phyloP scores from a whole-genome alignment of 257 asterid genomes.

The Rubia yunnanensis region DNA sequence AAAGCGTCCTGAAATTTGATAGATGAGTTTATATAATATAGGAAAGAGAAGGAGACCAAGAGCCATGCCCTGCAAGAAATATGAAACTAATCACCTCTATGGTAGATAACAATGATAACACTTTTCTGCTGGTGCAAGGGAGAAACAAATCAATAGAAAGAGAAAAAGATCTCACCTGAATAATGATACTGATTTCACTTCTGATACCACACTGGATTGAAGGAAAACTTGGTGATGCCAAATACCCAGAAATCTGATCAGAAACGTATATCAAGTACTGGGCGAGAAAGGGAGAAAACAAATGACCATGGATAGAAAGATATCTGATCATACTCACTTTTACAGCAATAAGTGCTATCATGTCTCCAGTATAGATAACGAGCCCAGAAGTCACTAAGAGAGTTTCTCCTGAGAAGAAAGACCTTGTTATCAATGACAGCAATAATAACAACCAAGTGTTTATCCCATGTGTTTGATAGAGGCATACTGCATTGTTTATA shows the following conservation, averaged over 20 bases:
- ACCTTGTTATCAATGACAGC: too few species aligned
- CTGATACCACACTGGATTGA: slow-evolving; percentile 33
- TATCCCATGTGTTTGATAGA: too few species aligned
- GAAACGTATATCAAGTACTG: slow-evolving; percentile 9
- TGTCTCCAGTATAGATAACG: too few species aligned
- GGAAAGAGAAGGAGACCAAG: slow-evolving; percentile 78
- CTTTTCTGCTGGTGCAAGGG: background rate
- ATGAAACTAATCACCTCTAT: slow-evolving; percentile 9
- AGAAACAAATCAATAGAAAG: slow-evolving; percentile 9
- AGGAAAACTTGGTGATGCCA: slow-evolving; percentile 26
- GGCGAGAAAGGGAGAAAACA: background rate
- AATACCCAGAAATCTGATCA: slow-evolving; percentile 43
- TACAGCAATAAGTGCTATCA: slow-evolving; percentile 55
- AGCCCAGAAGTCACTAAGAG: too few species aligned
- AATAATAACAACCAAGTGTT: too few species aligned
- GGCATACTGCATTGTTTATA: too few species aligned
- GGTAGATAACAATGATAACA: background rate
- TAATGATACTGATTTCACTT: slow-evolving; percentile 78
- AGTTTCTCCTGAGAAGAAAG: too few species aligned
- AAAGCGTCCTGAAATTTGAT: slow-evolving; percentile 33
- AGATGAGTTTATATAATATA: slow-evolving; percentile 36
- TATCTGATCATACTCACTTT: slow-evolving; percentile 44
- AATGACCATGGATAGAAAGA: slow-evolving; percentile 10
- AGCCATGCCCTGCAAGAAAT: slow-evolving; percentile 54
- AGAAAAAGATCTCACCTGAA: slow-evolving; percentile 49